Evolutionary conservation across 306 rosid genomes (phyloP).

Genomic region (Calophaca sinica): DNA sequence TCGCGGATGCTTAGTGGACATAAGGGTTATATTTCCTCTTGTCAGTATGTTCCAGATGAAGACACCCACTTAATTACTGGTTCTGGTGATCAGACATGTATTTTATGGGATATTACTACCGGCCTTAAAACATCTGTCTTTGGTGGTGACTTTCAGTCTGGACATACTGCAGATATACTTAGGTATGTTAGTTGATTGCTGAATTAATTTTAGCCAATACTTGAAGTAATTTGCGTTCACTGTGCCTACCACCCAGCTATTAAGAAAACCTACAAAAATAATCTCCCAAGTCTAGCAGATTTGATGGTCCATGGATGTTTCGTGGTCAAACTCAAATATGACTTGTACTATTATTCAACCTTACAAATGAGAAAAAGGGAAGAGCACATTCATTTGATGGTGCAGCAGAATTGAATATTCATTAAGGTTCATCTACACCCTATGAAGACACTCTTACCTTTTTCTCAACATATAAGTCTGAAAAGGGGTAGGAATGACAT

Average conservation of each 20-base stretch:
- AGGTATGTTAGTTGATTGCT: constrained; percentile 60
- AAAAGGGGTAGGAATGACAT: too few species aligned
- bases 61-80: constrained; percentile 82
- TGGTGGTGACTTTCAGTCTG: constrained; percentile 95
- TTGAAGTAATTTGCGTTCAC: background rate
- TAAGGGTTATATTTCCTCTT: constrained; percentile 82
- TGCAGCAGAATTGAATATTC: too few species aligned
- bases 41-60: constrained; percentile 90
- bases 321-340: too few species aligned
- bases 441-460: too few species aligned
- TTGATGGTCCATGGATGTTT: too few species aligned
- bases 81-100: constrained; percentile 91
- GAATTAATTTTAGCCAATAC: constrained; percentile 23
- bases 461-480: too few species aligned
- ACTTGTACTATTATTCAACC: too few species aligned
- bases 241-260: background rate
- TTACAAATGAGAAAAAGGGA: too few species aligned
- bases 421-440: too few species aligned
- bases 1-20: constrained; percentile 83
- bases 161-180: constrained; percentile 80
- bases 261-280: too few species aligned
- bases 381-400: too few species aligned
- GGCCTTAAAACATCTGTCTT: constrained; percentile 91
- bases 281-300: too few species aligned
- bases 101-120: constrained; percentile 86